phyloP scores from a whole-genome alignment of 2,329 filamentous ascomycete genomes.

The Penicillium frequentans region DNA sequence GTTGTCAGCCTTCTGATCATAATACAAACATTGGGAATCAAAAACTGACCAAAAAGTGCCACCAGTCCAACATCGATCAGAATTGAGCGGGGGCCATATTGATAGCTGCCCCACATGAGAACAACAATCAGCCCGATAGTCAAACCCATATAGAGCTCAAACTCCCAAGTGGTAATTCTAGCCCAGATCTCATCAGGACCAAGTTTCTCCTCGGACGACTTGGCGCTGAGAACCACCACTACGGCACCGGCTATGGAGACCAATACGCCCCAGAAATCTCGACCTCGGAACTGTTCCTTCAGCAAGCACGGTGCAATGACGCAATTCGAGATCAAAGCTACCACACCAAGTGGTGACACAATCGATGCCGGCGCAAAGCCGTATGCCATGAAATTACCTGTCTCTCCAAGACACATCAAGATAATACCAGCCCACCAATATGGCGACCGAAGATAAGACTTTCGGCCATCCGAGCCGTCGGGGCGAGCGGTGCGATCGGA shows the following conservation, averaged over 20 bases:
- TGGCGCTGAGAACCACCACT: conserved; percentile 88
- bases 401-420: conserved; percentile 88
- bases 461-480: conserved; percentile 48
- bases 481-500: conserved; percentile 43
- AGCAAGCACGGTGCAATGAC: conserved; percentile 93
- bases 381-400: conserved; percentile 95
- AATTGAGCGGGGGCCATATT: conserved; percentile 82
- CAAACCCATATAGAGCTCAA: conserved; percentile 84
- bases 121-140: conserved; percentile 71
- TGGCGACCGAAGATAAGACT: conserved; percentile 81
- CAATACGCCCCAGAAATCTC: conserved; percentile 85
- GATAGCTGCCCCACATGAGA: conserved; percentile 79
- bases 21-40: neutral
- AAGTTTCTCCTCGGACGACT: conserved; percentile 83
- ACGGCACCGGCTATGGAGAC: conserved; percentile 86
- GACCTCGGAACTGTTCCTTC: conserved; percentile 80
- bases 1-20: conserved; percentile 11
- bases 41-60: conserved; percentile 76
- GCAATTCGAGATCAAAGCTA: conserved; percentile 94
- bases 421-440: conserved; percentile 97
- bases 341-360: conserved; percentile 94
- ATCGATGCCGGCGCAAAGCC: conserved; percentile 97
- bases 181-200: conserved; percentile 88
- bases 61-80: conserved; percentile 92
- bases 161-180: conserved; percentile 82